These are phyloP conservation scores for Monascus ruber DNA, from an alignment of 2,329 filamentous ascomycete genomes.

Conservation along the genomic window DNA sequence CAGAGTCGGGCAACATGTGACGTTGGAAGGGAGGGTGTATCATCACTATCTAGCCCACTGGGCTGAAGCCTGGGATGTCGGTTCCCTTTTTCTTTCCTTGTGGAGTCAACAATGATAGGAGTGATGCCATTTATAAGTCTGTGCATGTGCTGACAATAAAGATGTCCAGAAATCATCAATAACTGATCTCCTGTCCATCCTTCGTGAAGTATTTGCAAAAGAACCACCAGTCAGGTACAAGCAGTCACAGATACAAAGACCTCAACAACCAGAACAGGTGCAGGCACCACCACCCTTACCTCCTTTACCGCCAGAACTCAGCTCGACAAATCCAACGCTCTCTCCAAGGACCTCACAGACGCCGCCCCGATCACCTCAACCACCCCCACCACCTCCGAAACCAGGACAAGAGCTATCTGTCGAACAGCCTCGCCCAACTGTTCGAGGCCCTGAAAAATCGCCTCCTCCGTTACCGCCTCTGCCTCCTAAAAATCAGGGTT, in stretches of 20 bases:
- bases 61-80: slow-evolving; percentile 79
- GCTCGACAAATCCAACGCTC: slow-evolving; percentile 18
- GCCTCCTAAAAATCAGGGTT: slow-evolving; percentile 20
- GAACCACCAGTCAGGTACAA: slow-evolving; percentile 83
- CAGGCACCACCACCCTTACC: slow-evolving; percentile 55
- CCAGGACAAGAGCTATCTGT: slow-evolving; percentile 13
- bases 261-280: slow-evolving; percentile 19
- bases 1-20: slow-evolving; percentile 86
- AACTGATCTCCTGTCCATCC: slow-evolving; percentile 67
- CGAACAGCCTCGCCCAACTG: slow-evolving; percentile 8
- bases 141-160: background rate
- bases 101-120: no score
- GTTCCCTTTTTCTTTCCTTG: slow-evolving; percentile 25
- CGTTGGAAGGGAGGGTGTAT: slow-evolving; percentile 84
- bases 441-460: slow-evolving; percentile 16
- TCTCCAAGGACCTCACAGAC: slow-evolving; percentile 8
- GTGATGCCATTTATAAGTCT: slow-evolving; percentile 2
- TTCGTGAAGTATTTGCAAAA: slow-evolving; percentile 82
- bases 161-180: slow-evolving; percentile 61
- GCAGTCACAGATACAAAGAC: slow-evolving; percentile 32
- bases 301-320: slow-evolving; percentile 56
- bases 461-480: slow-evolving; percentile 28
- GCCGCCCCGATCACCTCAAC: slow-evolving; percentile 14
- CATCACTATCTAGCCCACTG: slow-evolving; percentile 91
- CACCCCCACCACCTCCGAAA: slow-evolving; percentile 23